Percentiles rank a stretch among this genome's conserved stretches.
Conservation (phyloP, 2,329 filamentous ascomycete genomes). For the Penicillium brasilianum region DNA sequence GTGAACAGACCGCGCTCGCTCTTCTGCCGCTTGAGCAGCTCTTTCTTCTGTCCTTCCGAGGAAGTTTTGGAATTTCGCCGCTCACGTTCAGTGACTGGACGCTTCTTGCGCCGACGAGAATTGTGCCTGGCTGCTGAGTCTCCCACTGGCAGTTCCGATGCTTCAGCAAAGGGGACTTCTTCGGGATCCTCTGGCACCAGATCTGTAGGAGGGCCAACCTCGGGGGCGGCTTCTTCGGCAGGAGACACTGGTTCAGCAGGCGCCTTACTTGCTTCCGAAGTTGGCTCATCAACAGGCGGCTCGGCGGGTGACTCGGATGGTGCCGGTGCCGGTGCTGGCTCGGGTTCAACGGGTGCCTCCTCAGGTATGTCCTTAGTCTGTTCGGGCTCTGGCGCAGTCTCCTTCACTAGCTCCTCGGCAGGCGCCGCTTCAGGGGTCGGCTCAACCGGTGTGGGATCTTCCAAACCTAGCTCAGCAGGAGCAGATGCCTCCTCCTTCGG, state of each 20-base stretch:
- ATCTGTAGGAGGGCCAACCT: conserved; percentile 12
- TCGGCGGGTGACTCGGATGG: neutral
- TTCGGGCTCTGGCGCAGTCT: conserved; percentile 8
- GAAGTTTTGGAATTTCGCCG: conserved; percentile 45
- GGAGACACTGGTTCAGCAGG: neutral
- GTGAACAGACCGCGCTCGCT: conserved; percentile 40
- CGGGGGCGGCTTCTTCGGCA: conserved; percentile 1
- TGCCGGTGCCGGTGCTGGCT: neutral
- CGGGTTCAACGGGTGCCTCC: conserved; percentile 8
- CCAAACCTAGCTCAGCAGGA: no score
- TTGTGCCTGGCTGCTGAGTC: conserved; percentile 18
- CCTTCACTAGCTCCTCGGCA: conserved; percentile 12
- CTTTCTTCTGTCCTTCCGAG: conserved; percentile 37
- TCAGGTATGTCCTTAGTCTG: conserved; percentile 13
- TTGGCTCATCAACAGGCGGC: neutral
- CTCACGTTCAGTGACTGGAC: conserved; percentile 38
- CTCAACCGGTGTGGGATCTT: conserved; percentile 4
- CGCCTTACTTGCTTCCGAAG: neutral
- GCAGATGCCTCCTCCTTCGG: conserved; percentile 9
- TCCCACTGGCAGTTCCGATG: conserved; percentile 18
- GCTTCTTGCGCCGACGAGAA: conserved; percentile 40
- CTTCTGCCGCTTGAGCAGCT: conserved; percentile 40
- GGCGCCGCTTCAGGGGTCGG: conserved; percentile 8
- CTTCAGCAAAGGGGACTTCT: conserved; percentile 8
- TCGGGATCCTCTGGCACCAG: conserved; percentile 3